Base-by-base conservation (phyloP, 805 yeast species). In the Schwanniomyces occidentalis region DNA sequence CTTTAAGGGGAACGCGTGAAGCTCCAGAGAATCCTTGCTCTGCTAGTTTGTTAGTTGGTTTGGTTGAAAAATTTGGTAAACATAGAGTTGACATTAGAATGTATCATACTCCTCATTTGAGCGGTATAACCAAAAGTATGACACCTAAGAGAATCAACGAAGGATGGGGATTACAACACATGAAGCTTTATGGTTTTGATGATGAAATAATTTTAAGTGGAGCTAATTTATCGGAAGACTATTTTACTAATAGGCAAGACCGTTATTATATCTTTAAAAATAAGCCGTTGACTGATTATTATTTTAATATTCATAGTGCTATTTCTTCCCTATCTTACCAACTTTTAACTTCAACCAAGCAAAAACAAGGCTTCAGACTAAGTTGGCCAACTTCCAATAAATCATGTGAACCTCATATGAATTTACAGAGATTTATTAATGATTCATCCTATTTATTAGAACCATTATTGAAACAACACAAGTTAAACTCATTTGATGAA, bases 111-210 rank as follows among this genome's bases (percentile, higher is more conserved):
- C 99, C 99, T 0, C 82, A 82, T 43, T 71, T 86, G 46, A 65
- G 73, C 24, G 95, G 95, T 0, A 52, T 86, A 40, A 73, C 76
- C 37, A 80, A 81, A 51, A 46, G 62, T 6, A 29, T 85, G 27
- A 71, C 88, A 3, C 99, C 99, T 0, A 82, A 75, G 40, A 73
- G 99, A 43, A 70, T 91, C 44, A 89, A 90, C 58, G 99, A 93
- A 63, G 90, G 95, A 3, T 76, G 74, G 63, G 99, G 99, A 0
- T 71, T 93, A 33, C 99, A 93, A 58, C 99, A 93, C 55, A 93
- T 93, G 98, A 93, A 93, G 57, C 73, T 93, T 18, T 93, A 93
- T 57, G 99, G 99, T 2, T 80, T 90, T 51, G 99, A 93, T 57
- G 79, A 88, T 50, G 96, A 90, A 53, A 78, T 93, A 26, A 75